Percentiles rank a stretch among this genome's conserved stretches.
phyloP scores from a whole-genome alignment of 192 early-diverging fungal species.

The Backusella circina region DNA sequence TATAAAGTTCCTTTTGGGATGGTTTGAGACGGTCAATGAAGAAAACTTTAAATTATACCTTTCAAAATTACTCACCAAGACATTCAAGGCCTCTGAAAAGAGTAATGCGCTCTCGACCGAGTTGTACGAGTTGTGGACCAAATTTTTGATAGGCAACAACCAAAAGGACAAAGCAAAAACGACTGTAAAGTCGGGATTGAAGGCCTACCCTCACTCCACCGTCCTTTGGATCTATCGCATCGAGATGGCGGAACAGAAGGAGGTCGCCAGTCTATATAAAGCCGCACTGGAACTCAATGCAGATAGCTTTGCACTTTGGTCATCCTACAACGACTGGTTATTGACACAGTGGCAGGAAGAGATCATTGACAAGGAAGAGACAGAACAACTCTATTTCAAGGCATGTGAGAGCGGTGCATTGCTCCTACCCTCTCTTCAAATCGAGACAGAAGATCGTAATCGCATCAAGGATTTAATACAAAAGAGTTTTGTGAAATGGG shows the following conservation, averaged over 20 bases:
- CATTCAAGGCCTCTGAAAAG: constrained; percentile 47
- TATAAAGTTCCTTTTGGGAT: constrained; percentile 54
- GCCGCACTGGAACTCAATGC: constrained; percentile 35
- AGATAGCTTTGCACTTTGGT: constrained; percentile 46
- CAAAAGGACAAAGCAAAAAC: background rate
- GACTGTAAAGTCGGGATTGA: constrained; percentile 35
- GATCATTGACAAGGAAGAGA: constrained; percentile 24
- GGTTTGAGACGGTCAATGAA: constrained; percentile 43
- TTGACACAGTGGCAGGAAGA: constrained; percentile 36
- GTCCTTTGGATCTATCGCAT: constrained; percentile 42
- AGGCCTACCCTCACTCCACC: constrained; percentile 35
- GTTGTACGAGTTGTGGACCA: constrained; percentile 53
- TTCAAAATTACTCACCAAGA: constrained; percentile 48
- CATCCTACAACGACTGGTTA: constrained; percentile 42
- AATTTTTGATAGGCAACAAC: constrained; percentile 22
- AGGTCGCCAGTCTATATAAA: constrained; percentile 23
- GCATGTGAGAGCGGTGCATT: constrained; percentile 47
- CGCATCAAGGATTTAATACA: constrained; percentile 50
- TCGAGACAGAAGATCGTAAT: constrained; percentile 42
- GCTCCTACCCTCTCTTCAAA: constrained; percentile 45
- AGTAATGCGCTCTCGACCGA: constrained; percentile 36
- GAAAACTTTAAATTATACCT: constrained; percentile 61
- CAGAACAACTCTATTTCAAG: constrained; percentile 37
- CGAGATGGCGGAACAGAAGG: constrained; percentile 18
- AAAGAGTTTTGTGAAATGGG: constrained; percentile 57